Percentiles rank a stretch among this genome's conserved stretches.
Evolutionary conservation across 257 asterid genomes (phyloP).

Genomic region (Jaltomata sinuosa): DNA sequence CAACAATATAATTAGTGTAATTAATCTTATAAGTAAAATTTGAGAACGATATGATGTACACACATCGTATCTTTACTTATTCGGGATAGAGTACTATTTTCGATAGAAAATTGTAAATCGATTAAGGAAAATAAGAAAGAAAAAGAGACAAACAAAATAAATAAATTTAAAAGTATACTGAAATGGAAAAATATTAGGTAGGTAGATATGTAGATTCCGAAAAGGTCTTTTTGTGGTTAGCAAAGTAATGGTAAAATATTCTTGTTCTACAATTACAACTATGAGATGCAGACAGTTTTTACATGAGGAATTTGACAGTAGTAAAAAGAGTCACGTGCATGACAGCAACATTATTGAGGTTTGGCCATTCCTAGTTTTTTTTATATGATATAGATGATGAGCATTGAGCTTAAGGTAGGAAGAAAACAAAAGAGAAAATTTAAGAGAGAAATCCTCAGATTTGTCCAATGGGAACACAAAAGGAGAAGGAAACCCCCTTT

Average conservation of each 20-base stretch:
- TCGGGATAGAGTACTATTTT: no score
- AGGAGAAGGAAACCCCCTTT: neutral
- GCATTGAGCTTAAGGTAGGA: no score
- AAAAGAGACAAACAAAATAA: no score
- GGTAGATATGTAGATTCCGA: neutral
- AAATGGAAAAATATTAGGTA: neutral
- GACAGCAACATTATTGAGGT: slow-evolving; percentile 21
- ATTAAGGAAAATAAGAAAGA: no score
- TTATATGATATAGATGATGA: neutral
- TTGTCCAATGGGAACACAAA: slow-evolving; percentile 11
- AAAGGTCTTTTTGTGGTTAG: neutral
- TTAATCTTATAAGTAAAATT: no score
- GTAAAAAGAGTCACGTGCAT: slow-evolving; percentile 10
- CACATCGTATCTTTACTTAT: no score
- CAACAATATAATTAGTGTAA: no score
- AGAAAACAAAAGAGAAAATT: neutral
- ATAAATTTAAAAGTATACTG: no score
- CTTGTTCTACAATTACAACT: neutral
- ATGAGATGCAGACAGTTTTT: neutral
- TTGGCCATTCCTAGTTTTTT: slow-evolving; percentile 9
- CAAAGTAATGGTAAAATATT: neutral
- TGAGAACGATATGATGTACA: no score
- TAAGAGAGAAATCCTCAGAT: neutral
- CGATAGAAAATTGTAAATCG: no score
- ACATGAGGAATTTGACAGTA: neutral